phyloP scores from a whole-genome alignment of 345 rosid species.

The Hibiscus syriacus region DNA sequence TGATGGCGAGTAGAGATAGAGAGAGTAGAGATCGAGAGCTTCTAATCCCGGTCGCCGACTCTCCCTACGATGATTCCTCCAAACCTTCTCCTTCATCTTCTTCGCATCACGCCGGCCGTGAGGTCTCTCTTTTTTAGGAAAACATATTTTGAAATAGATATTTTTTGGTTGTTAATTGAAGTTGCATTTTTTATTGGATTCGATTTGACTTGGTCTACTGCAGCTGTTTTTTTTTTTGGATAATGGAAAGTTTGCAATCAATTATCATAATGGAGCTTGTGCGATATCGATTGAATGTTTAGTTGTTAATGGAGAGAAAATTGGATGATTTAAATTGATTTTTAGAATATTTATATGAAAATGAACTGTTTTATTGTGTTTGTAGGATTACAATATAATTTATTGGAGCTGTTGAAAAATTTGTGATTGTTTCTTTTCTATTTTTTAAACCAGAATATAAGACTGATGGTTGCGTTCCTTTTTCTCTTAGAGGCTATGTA shows the following conservation, averaged over 20 bases:
- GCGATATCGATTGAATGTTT: too few species aligned
- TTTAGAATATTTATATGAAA: neutral
- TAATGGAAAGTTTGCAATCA: too few species aligned
- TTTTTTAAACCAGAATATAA: neutral
- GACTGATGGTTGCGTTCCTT: too few species aligned
- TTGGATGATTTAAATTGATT: too few species aligned
- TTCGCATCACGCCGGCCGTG: constrained; percentile 66
- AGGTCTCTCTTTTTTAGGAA: constrained; percentile 49
- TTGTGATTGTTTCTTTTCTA: neutral
- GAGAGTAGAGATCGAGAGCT: constrained; percentile 73
- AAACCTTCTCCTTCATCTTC: constrained; percentile 67
- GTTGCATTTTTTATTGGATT: too few species aligned
- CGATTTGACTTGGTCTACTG: too few species aligned
- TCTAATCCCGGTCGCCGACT: too few species aligned
- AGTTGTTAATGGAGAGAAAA: neutral
- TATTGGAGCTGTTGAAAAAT: neutral
- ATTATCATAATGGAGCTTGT: too few species aligned
- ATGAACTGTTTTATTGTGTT: neutral
- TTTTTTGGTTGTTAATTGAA: too few species aligned
- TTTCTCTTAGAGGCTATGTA: too few species aligned
- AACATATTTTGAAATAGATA: too few species aligned
- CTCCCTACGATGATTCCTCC: constrained; percentile 45
- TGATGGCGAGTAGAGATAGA: constrained; percentile 35
- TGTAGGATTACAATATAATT: neutral
- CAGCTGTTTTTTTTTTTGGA: too few species aligned